Conservation (phyloP, 768 basidiomycete genomes). For the Russula brevipes region DNA sequence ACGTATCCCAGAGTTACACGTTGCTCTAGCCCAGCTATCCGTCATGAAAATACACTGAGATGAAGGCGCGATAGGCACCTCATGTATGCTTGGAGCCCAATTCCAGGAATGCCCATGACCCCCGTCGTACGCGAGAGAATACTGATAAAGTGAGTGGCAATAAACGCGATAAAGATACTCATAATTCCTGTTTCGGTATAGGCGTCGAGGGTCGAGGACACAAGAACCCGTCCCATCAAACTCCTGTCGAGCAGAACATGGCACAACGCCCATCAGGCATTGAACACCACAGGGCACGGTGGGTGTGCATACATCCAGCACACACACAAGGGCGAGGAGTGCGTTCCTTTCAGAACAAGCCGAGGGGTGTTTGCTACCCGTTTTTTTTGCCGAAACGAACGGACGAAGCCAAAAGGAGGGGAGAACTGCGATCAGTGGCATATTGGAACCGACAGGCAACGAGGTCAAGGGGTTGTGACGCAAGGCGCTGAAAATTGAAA, state of each 20-base stretch:
- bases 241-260: background rate
- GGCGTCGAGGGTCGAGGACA: background rate
- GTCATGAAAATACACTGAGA: too few species aligned
- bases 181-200: background rate
- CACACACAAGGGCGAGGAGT: background rate
- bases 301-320: background rate
- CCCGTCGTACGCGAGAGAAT: too few species aligned
- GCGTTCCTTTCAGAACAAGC: background rate
- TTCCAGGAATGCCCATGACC: too few species aligned
- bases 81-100: too few species aligned
- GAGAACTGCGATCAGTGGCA: background rate
- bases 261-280: constrained; percentile 9
- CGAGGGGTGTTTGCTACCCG: background rate
- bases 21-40: too few species aligned
- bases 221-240: background rate
- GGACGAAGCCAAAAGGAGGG: background rate
- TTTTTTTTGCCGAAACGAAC: background rate
- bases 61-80: too few species aligned
- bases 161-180: too few species aligned
- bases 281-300: constrained; percentile 2
- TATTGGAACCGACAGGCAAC: background rate
- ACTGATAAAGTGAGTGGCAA: too few species aligned
- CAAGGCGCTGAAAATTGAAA: background rate
- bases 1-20: too few species aligned
- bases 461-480: background rate